Base-by-base conservation (phyloP, 228 moss, liverwort and hornwort genomes). In the Sphagnum fallax region DNA sequence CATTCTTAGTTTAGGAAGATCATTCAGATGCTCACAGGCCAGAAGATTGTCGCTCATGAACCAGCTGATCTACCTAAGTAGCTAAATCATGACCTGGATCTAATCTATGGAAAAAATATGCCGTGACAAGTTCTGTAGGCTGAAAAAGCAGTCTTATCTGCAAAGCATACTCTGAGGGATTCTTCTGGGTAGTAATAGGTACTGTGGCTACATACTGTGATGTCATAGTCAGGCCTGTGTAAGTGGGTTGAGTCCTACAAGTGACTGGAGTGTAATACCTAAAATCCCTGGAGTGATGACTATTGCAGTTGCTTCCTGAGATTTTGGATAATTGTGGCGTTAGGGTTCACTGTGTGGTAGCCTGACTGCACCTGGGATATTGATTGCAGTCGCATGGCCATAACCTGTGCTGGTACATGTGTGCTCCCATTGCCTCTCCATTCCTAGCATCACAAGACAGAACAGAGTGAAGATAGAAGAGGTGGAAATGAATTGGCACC, bases 391-490 rank as follows among this genome's bases (percentile, higher is more conserved):
- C 91, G 91, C 69, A 75, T 53, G 6, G 77, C 81, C 66, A 75
- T 53, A 67, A 79, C 79, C 77, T 95, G 95, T 3, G 84, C 78
- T 68, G 84, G 88, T 51, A 32, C 32, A 32, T 32, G 73, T 73
- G 69, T 87, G 85, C 61, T 95, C 95, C 79, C 92, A 81, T 65
- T 95, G 95, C 67, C 92, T 92, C 70, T 95, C 95, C 32, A 90
- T 89, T 74, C 92, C 95, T 73, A 95, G 89, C 77, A 92, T 95
- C 66, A 95, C 95, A 63, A 92, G 92, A 48, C 92, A 92, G 79
- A 92, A 90, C 79, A 92, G 81, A 69, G 92, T 90, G 92, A 92
- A 84, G 15, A 84, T 14, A 68, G 32, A 32, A 32, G 32, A 32
- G 3, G 32, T 32, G 32, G 32, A 32, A 32, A 32, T 32, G 32